Base-by-base conservation (phyloP, 2,329 filamentous ascomycete species). In the Penicillium sp. region DNA sequence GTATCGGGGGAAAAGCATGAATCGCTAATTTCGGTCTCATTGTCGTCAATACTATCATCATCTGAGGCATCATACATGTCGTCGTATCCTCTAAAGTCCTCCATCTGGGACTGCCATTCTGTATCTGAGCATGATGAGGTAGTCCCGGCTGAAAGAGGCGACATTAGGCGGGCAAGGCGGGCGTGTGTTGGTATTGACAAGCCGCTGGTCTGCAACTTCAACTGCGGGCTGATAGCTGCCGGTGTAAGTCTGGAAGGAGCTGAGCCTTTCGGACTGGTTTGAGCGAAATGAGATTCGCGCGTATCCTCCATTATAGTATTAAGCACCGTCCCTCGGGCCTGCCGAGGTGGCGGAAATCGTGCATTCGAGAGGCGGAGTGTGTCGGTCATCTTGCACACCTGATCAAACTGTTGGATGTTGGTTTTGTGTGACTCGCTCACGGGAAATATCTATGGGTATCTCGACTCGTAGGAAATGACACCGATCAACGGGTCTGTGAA, bases 11-110 rank as follows among this genome's bases (percentile, higher is more conserved):
- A 85, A 70, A 72, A 75, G 51, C 73, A 77, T 56, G 78, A 59
- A 64, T 75, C 70, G 65, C 75, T 70, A 70, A 74, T 66, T 75
- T 83, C 79, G 9, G 83, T 65, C 23, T 51, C 57, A 49, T 61
- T 52, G 37, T 63, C 61, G 44, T 60, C 59, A 37, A 56, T 49
- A 31, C 55, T 80, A 64, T 96, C 91, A 52, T 91, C 85, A 62
- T 95, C 91, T 16, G 90, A 91, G 40, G 90, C 82, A 72, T 94
- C 89, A 72, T 96, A 96, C 46, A 96, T 77, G 65, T 95, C 90
- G 72, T 96, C 90, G 65, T 93, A 94, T 61, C 91, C 87, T 81
- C 63, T 85, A 65, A 93, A 93, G 60, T 90, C 87, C 81, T 64
- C 85, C 83, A 61, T 87, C 87, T 70, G 82, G 77, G 64, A 80